These are phyloP conservation scores for Fusarium sp. DNA, from an alignment of 2,329 filamentous ascomycete genomes.

Conservation along the genomic window DNA sequence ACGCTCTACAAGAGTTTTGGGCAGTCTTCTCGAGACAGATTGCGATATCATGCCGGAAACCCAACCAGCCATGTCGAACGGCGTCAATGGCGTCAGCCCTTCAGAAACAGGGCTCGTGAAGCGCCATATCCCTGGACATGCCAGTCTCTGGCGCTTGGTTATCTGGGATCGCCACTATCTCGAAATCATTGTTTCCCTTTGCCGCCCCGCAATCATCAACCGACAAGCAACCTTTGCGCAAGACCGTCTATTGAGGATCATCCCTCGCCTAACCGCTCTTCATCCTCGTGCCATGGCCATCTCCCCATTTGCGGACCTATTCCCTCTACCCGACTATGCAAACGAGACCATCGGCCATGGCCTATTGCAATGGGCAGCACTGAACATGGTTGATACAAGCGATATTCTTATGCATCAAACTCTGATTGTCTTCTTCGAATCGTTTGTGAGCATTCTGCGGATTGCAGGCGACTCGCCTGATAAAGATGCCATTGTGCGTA, in stretches of 20 bases:
- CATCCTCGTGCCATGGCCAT: constrained; percentile 57
- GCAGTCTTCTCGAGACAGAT: constrained; percentile 67
- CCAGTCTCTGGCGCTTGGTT: constrained; percentile 65
- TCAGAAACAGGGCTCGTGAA: constrained; percentile 54
- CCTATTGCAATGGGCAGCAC: constrained; percentile 63
- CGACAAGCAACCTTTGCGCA: constrained; percentile 63
- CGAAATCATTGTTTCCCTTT: constrained; percentile 55
- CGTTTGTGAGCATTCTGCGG: constrained; percentile 61
- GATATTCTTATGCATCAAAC: constrained; percentile 64
- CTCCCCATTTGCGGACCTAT: constrained; percentile 49
- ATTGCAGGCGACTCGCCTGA: constrained; percentile 52
- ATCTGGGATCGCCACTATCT: constrained; percentile 61
- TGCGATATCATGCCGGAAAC: constrained; percentile 55
- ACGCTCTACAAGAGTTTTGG: constrained; percentile 62
- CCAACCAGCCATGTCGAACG: constrained; percentile 21
- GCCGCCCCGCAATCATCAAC: constrained; percentile 48
- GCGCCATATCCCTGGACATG: constrained; percentile 60
- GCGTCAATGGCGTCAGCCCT: constrained; percentile 39
- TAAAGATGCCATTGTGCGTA: constrained; percentile 53
- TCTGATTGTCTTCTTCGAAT: constrained; percentile 66
- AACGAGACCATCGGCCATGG: constrained; percentile 50
- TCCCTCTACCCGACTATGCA: constrained; percentile 17
- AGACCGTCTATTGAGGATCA: constrained; percentile 62
- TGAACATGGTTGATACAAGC: constrained; percentile 62
- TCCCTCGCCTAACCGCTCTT: constrained; percentile 62